Percentiles rank a stretch among this genome's conserved stretches.
These are phyloP conservation scores for Carex scoparia DNA, from an alignment of 176 grass and related monocot species.

Conservation along the genomic window DNA sequence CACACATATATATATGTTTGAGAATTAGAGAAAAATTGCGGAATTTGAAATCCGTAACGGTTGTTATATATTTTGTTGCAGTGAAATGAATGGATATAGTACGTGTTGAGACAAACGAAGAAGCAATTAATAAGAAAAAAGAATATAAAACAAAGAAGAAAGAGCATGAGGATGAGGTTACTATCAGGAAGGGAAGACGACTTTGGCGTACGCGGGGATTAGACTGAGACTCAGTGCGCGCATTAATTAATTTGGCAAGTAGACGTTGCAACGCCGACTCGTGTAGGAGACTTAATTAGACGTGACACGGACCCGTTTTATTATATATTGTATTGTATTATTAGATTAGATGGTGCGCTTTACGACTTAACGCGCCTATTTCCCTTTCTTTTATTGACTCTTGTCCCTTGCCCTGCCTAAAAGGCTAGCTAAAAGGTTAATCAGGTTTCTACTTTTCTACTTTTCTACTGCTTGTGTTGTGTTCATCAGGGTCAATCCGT, in stretches of 20 bases:
- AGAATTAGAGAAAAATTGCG: not conserved
- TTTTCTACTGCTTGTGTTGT: no score
- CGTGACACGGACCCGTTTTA: not conserved
- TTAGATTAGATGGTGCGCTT: slow-evolving; percentile 1
- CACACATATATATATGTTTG: not conserved
- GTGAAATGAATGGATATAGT: not conserved
- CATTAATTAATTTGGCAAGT: not conserved
- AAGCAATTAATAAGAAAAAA: not conserved
- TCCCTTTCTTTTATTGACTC: not conserved
- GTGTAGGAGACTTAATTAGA: not conserved
- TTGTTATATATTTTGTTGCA: not conserved
- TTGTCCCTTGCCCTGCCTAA: not conserved
- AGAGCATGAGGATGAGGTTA: not conserved
- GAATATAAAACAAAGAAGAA: not conserved
- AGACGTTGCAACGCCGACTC: not conserved
- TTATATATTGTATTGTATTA: not conserved
- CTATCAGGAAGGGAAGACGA: not conserved
- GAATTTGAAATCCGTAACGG: not conserved
- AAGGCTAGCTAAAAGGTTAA: not conserved
- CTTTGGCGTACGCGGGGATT: not conserved
- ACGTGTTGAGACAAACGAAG: not conserved
- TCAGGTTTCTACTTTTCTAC: no score
- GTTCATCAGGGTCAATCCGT: not conserved
- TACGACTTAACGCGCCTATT: slow-evolving; percentile 22
- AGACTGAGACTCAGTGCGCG: not conserved